Evolutionary conservation across 306 rosid species (phyloP), one percentile per base, ranked within the genome.

Genomic region (Begonia fuchsioides): DNA sequence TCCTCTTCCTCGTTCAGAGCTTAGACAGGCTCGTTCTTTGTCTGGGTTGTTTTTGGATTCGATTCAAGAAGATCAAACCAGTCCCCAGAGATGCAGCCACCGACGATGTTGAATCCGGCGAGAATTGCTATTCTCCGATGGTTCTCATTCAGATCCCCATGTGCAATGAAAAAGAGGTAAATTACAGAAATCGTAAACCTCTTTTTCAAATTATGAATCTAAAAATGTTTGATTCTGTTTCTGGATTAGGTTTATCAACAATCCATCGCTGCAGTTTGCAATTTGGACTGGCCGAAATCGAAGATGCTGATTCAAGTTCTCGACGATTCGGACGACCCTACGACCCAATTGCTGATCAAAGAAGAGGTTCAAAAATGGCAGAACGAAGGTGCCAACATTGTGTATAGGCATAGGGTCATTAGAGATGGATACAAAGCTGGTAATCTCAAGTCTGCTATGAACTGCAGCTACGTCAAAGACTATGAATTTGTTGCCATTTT

Each of bases 151-250:
- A 81, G 58, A 81, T 81, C 68, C 92, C 92, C 17, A 81, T 81
- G 92, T 81, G 93, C 49, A 81, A 81, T 59, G 93, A 81, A 67
- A 77, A 66, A 72, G 93, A 81, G 93, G 93, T 81, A 49, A 59
- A 50, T 14, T 17, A 43, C 12, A 20, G 5, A 17, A 13, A 26
- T 46, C 19, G 32, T 15, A 44, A 13, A 55, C 20, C 3, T 5
- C 35, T 56, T 49, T 41, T 3, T n/a, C 9, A 9, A 13, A 26
- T 35, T 51, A 12, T 16, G 43, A 50, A 39, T 16, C 3, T 15
- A 13, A 43, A 45, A 43, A 45, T 50, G 43, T 32, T 56, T 18
- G 13, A 57, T 26, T 41, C 13, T 6, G 17, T 47, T 12, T 57
- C 47, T 47, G 11, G 35, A n/a, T 56, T 40, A 81, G 93, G 93